Base-by-base conservation (phyloP, 2,329 filamentous ascomycete genomes). In the Fusarium tanahbumbuense region DNA sequence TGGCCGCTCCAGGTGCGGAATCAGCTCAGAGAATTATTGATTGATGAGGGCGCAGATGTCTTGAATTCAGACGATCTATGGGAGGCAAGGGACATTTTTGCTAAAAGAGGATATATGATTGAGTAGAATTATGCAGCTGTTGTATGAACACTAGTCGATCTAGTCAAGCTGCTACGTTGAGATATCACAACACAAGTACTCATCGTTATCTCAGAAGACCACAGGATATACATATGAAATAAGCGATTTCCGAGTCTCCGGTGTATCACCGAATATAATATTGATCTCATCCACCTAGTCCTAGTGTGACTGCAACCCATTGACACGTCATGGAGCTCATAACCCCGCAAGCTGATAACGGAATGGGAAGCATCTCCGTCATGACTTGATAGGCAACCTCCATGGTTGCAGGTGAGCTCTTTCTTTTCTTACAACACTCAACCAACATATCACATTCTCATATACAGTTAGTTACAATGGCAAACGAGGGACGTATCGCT, bases 1-100 rank as follows among this genome's bases (percentile, higher is more conserved):
- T 90, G 88, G 88, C 88, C 88, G 3, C 72, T 86, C 9, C 79
- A 80, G 20, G 72, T 85, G 41, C 81, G 88, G 49, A 86, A 90
- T 73, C 80, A 82, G 52, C 78, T 91, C 11, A 91, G 89, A 88
- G 79, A 83, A 55, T 78, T 83, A 3, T 72, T 91, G 34, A 75
- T 87, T 13, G 76, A 81, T n/a, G 86, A 88, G 68, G 88, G 87
- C 0, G 85, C 88, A 6, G 88, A 89, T 74, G 77, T 90, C 46
- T 72, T 91, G 54, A 91, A 89, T 75, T 86, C 87, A 8, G 89
- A 91, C 77, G 86, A 91, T 74, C 75, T 91, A 58, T 78, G 80
- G 59, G 84, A 79, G 20, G 72, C 72, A 23, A 70, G 63, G 28
- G 60, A 70, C 15, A 47, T 59, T 20, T 71, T 71, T 37, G 48